These are phyloP conservation scores for Cyberlindnera samutprakarnensis DNA, from an alignment of 805 yeast species.

Conservation along the genomic window DNA sequence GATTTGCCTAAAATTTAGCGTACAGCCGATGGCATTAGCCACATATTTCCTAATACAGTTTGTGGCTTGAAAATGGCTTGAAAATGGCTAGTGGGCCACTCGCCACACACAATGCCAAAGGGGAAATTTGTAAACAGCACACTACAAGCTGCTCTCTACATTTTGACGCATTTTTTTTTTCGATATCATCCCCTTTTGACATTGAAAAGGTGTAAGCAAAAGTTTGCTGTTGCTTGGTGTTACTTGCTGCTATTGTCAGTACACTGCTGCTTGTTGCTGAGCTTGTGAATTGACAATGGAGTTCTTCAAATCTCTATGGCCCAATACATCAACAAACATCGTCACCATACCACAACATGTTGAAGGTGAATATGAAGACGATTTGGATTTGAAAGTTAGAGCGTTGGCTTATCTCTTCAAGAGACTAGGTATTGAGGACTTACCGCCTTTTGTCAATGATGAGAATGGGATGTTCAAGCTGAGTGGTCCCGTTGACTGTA, in stretches of 20 bases:
- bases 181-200: too few relatives aligned
- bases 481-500: background rate
- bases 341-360: constrained; percentile 42
- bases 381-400: constrained; percentile 54
- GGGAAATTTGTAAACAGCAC: constrained; percentile 2
- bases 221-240: too few relatives aligned
- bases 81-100: constrained; percentile 1
- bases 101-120: constrained; percentile 1
- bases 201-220: too few relatives aligned
- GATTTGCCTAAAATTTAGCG: too few relatives aligned
- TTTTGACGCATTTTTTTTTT: too few relatives aligned
- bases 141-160: too few relatives aligned
- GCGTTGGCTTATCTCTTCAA: constrained; percentile 51
- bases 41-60: too few relatives aligned
- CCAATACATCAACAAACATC: constrained; percentile 24
- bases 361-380: constrained; percentile 43
- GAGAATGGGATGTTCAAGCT: constrained; percentile 22
- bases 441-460: constrained; percentile 34
- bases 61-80: too few relatives aligned
- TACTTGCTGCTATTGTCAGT: too few relatives aligned
- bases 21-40: too few relatives aligned
- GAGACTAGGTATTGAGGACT: constrained; percentile 36
- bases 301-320: constrained; percentile 25
- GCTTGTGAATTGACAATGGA: constrained; percentile 14
- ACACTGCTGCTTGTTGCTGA: too few relatives aligned